Base-by-base conservation (phyloP, 768 basidiomycete species). In the Leccinum truebloodii region DNA sequence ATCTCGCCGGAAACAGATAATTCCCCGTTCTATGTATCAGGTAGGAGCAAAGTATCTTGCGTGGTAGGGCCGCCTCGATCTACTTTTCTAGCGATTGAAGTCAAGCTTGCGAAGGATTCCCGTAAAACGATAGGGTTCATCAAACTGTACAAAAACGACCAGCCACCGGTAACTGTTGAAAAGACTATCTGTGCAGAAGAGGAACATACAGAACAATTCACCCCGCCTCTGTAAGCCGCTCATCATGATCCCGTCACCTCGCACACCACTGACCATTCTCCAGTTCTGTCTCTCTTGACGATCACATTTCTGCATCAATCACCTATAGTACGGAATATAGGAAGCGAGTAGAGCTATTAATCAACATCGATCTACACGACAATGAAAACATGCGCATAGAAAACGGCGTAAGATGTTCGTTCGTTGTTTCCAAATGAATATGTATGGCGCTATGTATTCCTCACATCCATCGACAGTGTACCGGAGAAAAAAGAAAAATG, bases 31-130 rank as follows among this genome's bases (percentile, higher is more conserved):
- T 49, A 49, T 49, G 48, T 49, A 16, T 49, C 48, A 49, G 48
- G 48, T 49, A 24, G 6, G 48, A 49, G 13, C 0, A 24, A 46
- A 12, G 44, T 44, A 49, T 49, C 48, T 49, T 49, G 24, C 14
- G 14, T 7, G 9, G 16, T 28, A 39, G 30, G 2, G 10, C 34
- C 9, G 3, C 14, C 28, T 28, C 10, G n/a, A 22, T 39, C 60
- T 16, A 5, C 44, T 20, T 46, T n/a, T 20, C 44, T 13, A 46
- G 44, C 8, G 0, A 46, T 46, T 20, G 44, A 22, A 22, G 4
- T 66, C 0, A 51, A 48, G 5, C 62, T 66, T 22, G 62, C 59
- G 10, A 58, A 12, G 22, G 41, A 37, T 30, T 67, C 65, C 24
- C 4, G 1, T 1, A 60, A 66, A 24, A 58, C n/a, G 13, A 39